A percentile compares a stretch with the other conserved stretches of the same genome.
These are phyloP conservation scores for Backusella macrospora DNA, from an alignment of 192 early-diverging fungal genomes.

Conservation along the genomic window DNA sequence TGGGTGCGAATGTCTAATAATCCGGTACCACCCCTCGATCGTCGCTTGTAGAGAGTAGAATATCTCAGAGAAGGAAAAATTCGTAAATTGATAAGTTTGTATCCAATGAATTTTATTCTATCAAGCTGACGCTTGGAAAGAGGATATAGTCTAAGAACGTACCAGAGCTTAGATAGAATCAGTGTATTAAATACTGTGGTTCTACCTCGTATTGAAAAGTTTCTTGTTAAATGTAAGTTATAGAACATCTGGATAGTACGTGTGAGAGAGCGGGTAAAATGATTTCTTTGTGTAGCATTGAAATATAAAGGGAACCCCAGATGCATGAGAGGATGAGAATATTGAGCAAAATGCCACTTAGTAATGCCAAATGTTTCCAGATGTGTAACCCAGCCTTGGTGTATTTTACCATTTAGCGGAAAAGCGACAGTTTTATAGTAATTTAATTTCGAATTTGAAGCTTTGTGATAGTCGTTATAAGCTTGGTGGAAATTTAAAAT, in stretches of 20 bases:
- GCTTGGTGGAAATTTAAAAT: no score
- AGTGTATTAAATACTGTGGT: slow-evolving; percentile 18
- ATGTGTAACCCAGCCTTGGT: background rate
- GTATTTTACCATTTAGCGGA: slow-evolving; percentile 15
- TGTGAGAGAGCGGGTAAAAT: background rate
- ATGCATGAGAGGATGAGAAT: background rate
- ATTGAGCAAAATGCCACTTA: slow-evolving; percentile 13
- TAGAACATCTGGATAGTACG: background rate
- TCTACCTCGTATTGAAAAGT: slow-evolving; percentile 21
- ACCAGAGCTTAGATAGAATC: slow-evolving; percentile 25
- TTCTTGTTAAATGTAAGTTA: background rate
- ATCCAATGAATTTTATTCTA: no score
- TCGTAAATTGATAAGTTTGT: no score
- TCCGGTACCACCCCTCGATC: background rate
- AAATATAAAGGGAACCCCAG: slow-evolving; percentile 19
- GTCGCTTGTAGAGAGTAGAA: no score
- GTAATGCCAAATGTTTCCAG: background rate
- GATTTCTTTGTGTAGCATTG: background rate
- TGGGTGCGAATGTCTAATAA: background rate
- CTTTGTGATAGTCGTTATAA: no score
- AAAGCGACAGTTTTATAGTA: no score
- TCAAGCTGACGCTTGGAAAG: no score
- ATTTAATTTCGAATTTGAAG: no score
- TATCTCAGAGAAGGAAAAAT: no score
- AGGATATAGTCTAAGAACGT: background rate